Conservation (phyloP, 805 yeast genomes). For the Metschnikowia proteae region DNA sequence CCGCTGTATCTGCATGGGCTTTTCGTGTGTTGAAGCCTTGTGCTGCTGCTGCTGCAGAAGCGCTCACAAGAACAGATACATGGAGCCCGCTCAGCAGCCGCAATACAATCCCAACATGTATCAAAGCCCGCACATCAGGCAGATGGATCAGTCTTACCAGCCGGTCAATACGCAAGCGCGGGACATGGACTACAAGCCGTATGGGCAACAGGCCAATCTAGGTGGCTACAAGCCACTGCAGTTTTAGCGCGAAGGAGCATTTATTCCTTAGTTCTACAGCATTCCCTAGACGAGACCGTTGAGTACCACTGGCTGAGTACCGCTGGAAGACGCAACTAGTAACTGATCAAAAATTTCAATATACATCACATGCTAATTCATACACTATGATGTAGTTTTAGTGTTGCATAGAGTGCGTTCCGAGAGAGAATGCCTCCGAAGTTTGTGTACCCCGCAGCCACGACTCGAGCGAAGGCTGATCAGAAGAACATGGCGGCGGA, state of each 20-base stretch:
- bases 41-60: conserved; percentile 47
- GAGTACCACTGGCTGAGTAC: conserved; percentile 1
- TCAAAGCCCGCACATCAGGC: conserved; percentile 18
- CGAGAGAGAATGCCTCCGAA: background rate
- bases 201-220: conserved; percentile 3
- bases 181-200: conserved; percentile 7
- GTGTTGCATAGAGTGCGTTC: background rate
- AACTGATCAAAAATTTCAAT: background rate
- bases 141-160: conserved; percentile 13
- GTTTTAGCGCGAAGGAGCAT: conserved; percentile 2
- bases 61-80: conserved; percentile 18
- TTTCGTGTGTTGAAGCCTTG: conserved; percentile 39
- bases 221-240: conserved; percentile 14
- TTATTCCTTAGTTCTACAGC: no score
- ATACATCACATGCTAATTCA: no score
- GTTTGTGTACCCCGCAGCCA: background rate
- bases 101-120: conserved; percentile 36
- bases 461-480: background rate
- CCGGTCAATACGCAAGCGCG: conserved; percentile 7
- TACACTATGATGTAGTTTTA: no score
- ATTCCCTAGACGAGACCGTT: background rate
- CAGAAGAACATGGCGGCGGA: conserved; percentile 3
- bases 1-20: conserved; percentile 56
- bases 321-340: background rate
- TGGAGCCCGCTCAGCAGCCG: conserved; percentile 20